A percentile compares a stretch with the other conserved stretches of the same genome.
Evolutionary conservation across 768 basidiomycete genomes (phyloP).

Genomic region (Leccinum barrowsii): DNA sequence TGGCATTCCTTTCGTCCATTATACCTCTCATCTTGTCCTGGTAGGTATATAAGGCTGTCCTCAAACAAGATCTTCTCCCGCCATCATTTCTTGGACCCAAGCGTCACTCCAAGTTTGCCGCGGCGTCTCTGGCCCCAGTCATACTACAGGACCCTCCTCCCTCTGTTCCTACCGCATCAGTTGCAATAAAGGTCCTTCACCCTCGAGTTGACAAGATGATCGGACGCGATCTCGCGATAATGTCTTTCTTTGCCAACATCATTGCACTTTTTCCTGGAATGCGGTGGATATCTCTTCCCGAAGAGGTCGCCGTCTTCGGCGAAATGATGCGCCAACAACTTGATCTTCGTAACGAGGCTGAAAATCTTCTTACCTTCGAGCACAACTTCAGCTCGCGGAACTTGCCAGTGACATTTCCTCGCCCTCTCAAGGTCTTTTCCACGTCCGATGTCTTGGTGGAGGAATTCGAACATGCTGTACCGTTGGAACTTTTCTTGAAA

Average conservation of each 20-base stretch:
- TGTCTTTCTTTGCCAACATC: slow-evolving; percentile 84
- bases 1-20: slow-evolving; percentile 17
- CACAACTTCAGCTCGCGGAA: slow-evolving; percentile 77
- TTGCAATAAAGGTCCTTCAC: slow-evolving; percentile 96
- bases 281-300: slow-evolving; percentile 93
- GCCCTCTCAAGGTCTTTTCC: slow-evolving; percentile 81
- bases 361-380: slow-evolving; percentile 84
- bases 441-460: slow-evolving; percentile 82
- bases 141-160: slow-evolving; percentile 54
- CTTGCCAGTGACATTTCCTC: slow-evolving; percentile 84
- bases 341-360: slow-evolving; percentile 85
- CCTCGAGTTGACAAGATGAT: slow-evolving; percentile 82
- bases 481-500: slow-evolving; percentile 79
- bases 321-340: slow-evolving; percentile 95
- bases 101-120: slow-evolving; percentile 44
- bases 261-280: slow-evolving; percentile 85
- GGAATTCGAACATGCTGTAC: slow-evolving; percentile 90
- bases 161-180: slow-evolving; percentile 76
- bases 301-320: slow-evolving; percentile 94
- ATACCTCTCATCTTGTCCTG: neutral
- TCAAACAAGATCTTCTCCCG: slow-evolving; percentile 81
- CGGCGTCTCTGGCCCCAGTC: slow-evolving; percentile 51
- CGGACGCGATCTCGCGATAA: slow-evolving; percentile 87
- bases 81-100: slow-evolving; percentile 80
- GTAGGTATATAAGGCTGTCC: slow-evolving; percentile 85